Conservation (phyloP, 495 filamentous ascomycete genomes). For the Penicillium pulvis region DNA sequence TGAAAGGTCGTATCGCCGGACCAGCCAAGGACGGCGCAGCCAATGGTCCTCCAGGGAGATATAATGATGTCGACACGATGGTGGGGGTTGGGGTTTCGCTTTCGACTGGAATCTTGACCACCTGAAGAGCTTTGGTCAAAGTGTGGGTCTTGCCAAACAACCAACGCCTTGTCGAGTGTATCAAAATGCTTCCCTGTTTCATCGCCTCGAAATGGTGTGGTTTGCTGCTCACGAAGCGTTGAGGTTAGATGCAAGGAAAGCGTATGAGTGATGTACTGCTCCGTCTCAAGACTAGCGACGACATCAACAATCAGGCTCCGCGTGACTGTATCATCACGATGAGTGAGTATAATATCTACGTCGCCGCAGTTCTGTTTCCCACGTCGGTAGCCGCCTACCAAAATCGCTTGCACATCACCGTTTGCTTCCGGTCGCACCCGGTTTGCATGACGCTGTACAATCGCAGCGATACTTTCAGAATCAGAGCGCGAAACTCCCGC, state of each 20-base stretch:
- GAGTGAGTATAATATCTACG: constrained; percentile 83
- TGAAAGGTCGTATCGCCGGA: constrained; percentile 87
- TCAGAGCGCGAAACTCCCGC: constrained; percentile 70
- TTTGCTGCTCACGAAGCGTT: constrained; percentile 69
- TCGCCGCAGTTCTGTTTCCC: constrained; percentile 76
- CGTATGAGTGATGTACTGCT: constrained; percentile 78
- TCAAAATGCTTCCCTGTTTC: constrained; percentile 60
- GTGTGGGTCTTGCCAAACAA: constrained; percentile 87
- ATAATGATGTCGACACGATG: constrained; percentile 93
- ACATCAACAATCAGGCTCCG: constrained; percentile 65
- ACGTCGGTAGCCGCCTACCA: constrained; percentile 84
- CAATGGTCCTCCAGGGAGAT: constrained; percentile 81
- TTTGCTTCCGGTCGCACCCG: constrained; percentile 40
- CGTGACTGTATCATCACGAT: constrained; percentile 70
- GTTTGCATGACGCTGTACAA: constrained; percentile 64
- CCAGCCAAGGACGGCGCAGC: constrained; percentile 89
- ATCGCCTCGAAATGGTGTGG: constrained; percentile 55
- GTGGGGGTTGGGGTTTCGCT: constrained; percentile 67
- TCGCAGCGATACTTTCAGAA: constrained; percentile 65
- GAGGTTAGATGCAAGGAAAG: constrained; percentile 66
- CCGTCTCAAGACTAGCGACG: constrained; percentile 66
- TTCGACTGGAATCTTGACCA: neutral
- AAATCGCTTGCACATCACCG: constrained; percentile 63
- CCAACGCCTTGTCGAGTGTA: constrained; percentile 83
- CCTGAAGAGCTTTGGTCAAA: constrained; percentile 27